Evolutionary conservation across 2,329 filamentous ascomycete genomes (phyloP), one percentile per base, ranked within the genome.

Genomic region (Colletotrichum nymphaeae): DNA sequence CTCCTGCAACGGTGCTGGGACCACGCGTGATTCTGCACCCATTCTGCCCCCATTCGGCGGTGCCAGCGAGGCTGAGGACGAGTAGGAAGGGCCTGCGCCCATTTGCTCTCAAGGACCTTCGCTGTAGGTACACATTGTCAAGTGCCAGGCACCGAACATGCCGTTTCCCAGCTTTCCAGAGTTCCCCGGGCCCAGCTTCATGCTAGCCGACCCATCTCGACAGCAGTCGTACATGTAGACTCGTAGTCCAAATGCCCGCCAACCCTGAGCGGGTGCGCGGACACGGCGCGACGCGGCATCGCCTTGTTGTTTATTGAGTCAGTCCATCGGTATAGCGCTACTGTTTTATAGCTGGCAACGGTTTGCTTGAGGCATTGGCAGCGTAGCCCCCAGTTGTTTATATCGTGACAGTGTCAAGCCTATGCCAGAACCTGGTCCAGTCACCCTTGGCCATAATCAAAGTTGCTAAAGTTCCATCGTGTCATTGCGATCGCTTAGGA

Each of bases 401-500:
- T 24, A 70, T 70, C 19, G 52, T 52, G 35, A 19, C n/a, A 55
- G 22, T 56, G 60, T 49, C 67, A 65, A 24, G 67, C 60, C 53
- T 16, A 35, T 26, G 32, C 49, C 42, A 28, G 32, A 8, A 19
- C 46, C 26, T 28, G 12, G 22, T 28, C 22, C 24, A 42, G 30
- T 26, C 11, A 56, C 24, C 63, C 69, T 46, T 58, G 58, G 24
- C 42, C 66, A 64, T 69, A 73, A 58, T 53, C 11, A 11, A 24
- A 24, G 16, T 52, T 9, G 22, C n/a, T 24, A 52, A 52, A 49
- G 53, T 24, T n/a, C 35, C 52, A 58, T 28, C 35, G 52, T 59
- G 12, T 53, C 28, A 69, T 69, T 72, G 24, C 30, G 69, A 72
- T 69, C 66, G 69, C 66, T 64, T 22, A 59, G 37, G 49, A 88